A percentile compares a stretch with the other conserved stretches of the same genome.
Evolutionary conservation across 208 protist species (phyloP).

Genomic region (Zelonia costaricensis): DNA sequence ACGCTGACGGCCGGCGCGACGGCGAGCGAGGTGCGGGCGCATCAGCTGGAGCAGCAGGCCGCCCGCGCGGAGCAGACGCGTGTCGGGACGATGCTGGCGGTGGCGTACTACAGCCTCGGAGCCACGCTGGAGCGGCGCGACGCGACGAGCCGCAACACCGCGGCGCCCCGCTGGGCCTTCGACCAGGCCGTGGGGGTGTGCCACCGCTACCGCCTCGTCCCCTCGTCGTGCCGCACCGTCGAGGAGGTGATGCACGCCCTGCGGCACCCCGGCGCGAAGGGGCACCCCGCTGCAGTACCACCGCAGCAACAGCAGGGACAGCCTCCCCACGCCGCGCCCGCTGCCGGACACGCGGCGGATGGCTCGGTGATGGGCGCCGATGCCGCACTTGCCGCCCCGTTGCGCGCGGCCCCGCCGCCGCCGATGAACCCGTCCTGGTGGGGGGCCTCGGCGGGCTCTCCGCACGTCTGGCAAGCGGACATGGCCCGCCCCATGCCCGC

Average conservation of each 20-base stretch:
- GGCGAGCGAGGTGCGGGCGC: conserved; percentile 13
- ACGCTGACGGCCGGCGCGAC: neutral
- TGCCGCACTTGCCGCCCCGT: neutral
- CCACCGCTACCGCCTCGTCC: conserved; percentile 58
- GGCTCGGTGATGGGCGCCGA: no score
- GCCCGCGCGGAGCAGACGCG: conserved; percentile 18
- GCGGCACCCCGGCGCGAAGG: conserved; percentile 21
- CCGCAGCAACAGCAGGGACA: neutral
- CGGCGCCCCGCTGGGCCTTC: conserved; percentile 55
- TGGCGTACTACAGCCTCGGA: conserved; percentile 86
- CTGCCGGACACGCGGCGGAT: neutral
- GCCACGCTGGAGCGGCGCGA: conserved; percentile 75
- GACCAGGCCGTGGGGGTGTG: conserved; percentile 48
- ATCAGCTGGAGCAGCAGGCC: conserved; percentile 36
- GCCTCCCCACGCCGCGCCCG: neutral
- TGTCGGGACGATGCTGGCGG: conserved; percentile 74
- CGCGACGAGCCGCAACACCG: conserved; percentile 23
- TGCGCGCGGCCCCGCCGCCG: neutral
- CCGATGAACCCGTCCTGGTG: conserved; percentile 10
- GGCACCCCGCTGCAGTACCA: neutral
- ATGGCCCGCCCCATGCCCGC: neutral
- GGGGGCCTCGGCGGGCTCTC: neutral
- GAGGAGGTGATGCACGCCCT: conserved; percentile 66
- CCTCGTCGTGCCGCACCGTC: conserved; percentile 57
- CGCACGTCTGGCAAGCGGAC: conserved; percentile 3